Evolutionary conservation across 73 alveolate species (phyloP), one percentile per base, ranked within the genome.

Genomic region (Paraurostyla sp.): DNA sequence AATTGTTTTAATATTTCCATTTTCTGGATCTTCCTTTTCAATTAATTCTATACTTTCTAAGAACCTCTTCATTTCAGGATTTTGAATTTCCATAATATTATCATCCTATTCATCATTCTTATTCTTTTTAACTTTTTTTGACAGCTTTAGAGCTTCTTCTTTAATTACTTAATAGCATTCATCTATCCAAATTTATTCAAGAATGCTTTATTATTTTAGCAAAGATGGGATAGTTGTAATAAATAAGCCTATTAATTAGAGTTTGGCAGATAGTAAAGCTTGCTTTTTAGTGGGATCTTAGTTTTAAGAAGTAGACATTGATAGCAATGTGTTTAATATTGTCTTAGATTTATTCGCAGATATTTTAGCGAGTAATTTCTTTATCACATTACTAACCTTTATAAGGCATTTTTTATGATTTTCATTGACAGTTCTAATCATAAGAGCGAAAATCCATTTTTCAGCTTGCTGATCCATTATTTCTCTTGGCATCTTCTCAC

Each of bases 361-460:
- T 1, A 76, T 40, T 29, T 59, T 76, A 43, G 20, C 68, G 52
- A 76, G 43, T 41, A 87, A 76, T 25, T 15, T 49, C 48, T 49
- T 75, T 3, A 87, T 20, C 23, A 81, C 71, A n/a, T 46, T 25
- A 23, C 42, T 23, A 22, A 71, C 85, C 30, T 59, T 59, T n/a
- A 59, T 52, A 38, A 56, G 32, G 63, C 90, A 75, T 4, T 45
- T 65, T n/a, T 76, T 40, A 35, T 76, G 49, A n/a, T 54, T 52
- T 32, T 87, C 94, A 62, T 87, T 87, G 3, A 87, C 94, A 25
- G 78, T 42, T 30, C 90, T 62, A 4, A 76, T 33, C 78, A 87
- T 52, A 20, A 89, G 50, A 18, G 87, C 18, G 33, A 89, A 52
- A 65, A 80, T 57, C 69, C 85, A 25, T 16, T 80, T 35, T 57